These are phyloP conservation scores for Pleurotus pulmonarius DNA, from an alignment of 768 basidiomycete species.

Conservation along the genomic window DNA sequence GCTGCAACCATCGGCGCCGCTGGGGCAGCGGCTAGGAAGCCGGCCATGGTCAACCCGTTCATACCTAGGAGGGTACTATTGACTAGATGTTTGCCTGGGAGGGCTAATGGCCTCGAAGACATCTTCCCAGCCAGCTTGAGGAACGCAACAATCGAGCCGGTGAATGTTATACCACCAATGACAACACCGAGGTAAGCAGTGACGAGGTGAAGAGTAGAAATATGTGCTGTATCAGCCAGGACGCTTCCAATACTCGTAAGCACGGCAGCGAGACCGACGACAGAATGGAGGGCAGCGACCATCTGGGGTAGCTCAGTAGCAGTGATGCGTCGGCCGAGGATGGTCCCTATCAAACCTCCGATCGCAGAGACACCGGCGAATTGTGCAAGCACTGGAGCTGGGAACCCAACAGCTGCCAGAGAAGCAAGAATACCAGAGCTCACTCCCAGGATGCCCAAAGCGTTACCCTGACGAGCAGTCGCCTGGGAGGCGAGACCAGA, in stretches of 20 bases:
- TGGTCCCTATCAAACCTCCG: constrained; percentile 66
- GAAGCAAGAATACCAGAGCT: constrained; percentile 78
- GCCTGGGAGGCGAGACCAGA: constrained; percentile 76
- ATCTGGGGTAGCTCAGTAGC: constrained; percentile 87
- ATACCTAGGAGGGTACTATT: constrained; percentile 69
- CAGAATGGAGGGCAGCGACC: constrained; percentile 77
- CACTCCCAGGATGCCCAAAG: constrained; percentile 84
- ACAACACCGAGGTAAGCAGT: constrained; percentile 85
- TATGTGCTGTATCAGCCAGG: constrained; percentile 63
- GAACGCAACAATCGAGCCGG: constrained; percentile 87
- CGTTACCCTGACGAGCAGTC: constrained; percentile 86
- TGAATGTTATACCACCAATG: constrained; percentile 86
- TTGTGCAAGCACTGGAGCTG: constrained; percentile 68
- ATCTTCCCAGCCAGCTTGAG: constrained; percentile 82
- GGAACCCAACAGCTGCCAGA: constrained; percentile 79
- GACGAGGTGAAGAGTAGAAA: constrained; percentile 70
- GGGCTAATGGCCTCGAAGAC: constrained; percentile 64
- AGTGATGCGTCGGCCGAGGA: constrained; percentile 80
- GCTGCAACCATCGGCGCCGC: constrained; percentile 73
- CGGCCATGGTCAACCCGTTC: constrained; percentile 71
- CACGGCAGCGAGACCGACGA: constrained; percentile 87
- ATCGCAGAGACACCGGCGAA: constrained; percentile 74
- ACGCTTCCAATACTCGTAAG: constrained; percentile 84
- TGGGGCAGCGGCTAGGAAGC: constrained; percentile 69
- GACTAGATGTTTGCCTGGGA: constrained; percentile 77